Percentiles rank a stretch among this genome's conserved stretches.
Conservation (phyloP, 441 rosid species). For the Brassica balearica region DNA sequence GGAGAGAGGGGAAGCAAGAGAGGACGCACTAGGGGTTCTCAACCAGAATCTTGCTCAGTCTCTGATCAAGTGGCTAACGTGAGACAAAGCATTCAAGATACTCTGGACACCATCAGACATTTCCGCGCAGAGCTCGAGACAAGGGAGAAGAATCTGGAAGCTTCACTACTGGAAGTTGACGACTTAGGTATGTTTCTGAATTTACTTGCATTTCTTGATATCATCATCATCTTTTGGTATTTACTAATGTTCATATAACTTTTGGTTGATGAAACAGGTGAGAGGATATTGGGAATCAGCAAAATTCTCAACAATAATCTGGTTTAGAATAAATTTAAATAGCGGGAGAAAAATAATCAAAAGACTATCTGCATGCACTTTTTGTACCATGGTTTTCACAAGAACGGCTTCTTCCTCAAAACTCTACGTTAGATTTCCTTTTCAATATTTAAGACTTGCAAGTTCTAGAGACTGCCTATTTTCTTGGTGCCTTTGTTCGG, state of each 20-base stretch:
- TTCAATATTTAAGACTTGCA: slow-evolving; percentile 3
- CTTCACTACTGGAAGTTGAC: slow-evolving; percentile 22
- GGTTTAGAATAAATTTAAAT: neutral
- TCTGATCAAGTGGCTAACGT: slow-evolving; percentile 33
- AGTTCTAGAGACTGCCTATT: neutral
- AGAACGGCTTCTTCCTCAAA: neutral
- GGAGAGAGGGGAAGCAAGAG: neutral
- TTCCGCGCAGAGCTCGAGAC: slow-evolving; percentile 26
- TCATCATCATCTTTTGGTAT: neutral
- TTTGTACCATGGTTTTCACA: neutral
- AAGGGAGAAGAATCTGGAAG: slow-evolving; percentile 33
- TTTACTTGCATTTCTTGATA: neutral
- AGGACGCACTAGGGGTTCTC: neutral
- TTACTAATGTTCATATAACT: neutral
- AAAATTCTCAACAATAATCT: slow-evolving; percentile 30
- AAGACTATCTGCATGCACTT: neutral
- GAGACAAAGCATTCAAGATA: slow-evolving; percentile 18
- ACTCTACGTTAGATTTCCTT: neutral
- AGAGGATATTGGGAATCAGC: slow-evolving; percentile 38
- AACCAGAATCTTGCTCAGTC: slow-evolving; percentile 28
- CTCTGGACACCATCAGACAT: slow-evolving; percentile 24
- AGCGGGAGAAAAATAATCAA: neutral
- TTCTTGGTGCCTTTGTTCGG: neutral
- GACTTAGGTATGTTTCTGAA: slow-evolving; percentile 27
- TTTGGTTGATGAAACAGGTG: slow-evolving; percentile 28